phyloP scores from a whole-genome alignment of 495 filamentous ascomycete species.

The Schizothecium vesticola region DNA sequence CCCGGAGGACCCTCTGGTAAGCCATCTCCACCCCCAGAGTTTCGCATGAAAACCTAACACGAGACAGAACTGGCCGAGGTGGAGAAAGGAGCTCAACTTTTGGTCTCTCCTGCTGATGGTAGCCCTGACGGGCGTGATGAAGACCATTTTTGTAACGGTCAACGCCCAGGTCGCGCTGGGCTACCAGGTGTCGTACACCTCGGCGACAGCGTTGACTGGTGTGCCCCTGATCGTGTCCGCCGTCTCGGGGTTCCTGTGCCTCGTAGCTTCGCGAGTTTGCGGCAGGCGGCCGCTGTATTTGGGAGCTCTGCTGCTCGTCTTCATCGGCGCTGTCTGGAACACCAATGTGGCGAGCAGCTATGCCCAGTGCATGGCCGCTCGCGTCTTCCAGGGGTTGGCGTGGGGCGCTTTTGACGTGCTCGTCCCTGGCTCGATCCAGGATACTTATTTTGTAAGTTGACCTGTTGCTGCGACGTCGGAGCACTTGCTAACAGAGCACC shows the following conservation, averaged over 20 bases:
- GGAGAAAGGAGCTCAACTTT: constrained; percentile 46
- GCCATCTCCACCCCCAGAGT: not conserved
- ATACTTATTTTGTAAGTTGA: constrained; percentile 48
- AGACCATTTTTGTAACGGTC: constrained; percentile 46
- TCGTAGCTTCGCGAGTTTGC: constrained; percentile 35
- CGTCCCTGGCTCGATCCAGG: constrained; percentile 41
- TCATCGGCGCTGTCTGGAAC: constrained; percentile 44
- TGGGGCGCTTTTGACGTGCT: constrained; percentile 50
- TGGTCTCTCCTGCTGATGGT: constrained; percentile 37
- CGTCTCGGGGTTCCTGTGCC: constrained; percentile 35
- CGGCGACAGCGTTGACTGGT: constrained; percentile 42
- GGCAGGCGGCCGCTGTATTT: constrained; percentile 47
- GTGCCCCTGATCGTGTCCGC: constrained; percentile 45
- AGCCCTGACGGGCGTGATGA: constrained; percentile 40
- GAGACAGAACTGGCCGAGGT: constrained; percentile 43
- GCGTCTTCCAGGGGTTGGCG: constrained; percentile 47
- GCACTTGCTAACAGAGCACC: constrained; percentile 15
- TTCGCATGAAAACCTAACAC: not conserved
- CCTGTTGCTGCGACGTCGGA: not conserved
- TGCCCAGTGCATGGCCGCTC: constrained; percentile 42
- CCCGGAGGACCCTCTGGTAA: constrained; percentile 45
- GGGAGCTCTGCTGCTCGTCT: constrained; percentile 35
- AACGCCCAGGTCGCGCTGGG: constrained; percentile 37
- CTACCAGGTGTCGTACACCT: constrained; percentile 40
- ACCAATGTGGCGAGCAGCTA: constrained; percentile 38